These are phyloP conservation scores for Veloporphyrellus conicus DNA, from an alignment of 1,284 basidiomycete species.

Conservation along the genomic window DNA sequence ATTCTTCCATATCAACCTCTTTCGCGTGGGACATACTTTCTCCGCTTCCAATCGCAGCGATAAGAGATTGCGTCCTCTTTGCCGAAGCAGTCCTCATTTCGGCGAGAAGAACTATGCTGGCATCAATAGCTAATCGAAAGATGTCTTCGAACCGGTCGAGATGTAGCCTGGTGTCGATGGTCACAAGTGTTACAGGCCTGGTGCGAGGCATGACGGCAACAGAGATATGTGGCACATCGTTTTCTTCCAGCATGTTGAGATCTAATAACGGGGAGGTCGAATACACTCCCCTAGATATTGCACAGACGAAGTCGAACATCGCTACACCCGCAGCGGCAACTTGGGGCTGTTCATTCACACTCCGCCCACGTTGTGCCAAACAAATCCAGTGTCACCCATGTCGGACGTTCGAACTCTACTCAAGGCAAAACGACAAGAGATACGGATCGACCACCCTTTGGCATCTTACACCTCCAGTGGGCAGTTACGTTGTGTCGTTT, in stretches of 20 bases:
- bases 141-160: constrained; percentile 91
- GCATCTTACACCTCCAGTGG: constrained; percentile 63
- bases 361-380: too few species aligned
- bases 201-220: constrained; percentile 85
- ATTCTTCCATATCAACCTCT: constrained; percentile 31
- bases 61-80: constrained; percentile 59
- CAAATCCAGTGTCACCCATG: constrained; percentile 44
- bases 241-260: constrained; percentile 84
- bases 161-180: constrained; percentile 92
- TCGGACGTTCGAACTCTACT: constrained; percentile 70
- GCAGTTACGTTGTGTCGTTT: constrained; percentile 66
- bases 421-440: constrained; percentile 71
- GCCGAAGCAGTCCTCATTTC: constrained; percentile 82
- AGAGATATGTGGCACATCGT: constrained; percentile 82
- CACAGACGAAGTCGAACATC: constrained; percentile 85
- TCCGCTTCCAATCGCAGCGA: constrained; percentile 43
- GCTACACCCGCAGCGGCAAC: constrained; percentile 89
- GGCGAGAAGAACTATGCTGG: constrained; percentile 70
- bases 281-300: constrained; percentile 78
- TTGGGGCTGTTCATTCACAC: too few species aligned
- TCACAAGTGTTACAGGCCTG: constrained; percentile 80
- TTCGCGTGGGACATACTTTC: constrained; percentile 23
- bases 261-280: constrained; percentile 79
- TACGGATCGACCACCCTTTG: constrained; percentile 64
- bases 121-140: constrained; percentile 75